Base-by-base conservation (phyloP, 2,329 filamentous ascomycete species). In the Aspergillus ustus region DNA sequence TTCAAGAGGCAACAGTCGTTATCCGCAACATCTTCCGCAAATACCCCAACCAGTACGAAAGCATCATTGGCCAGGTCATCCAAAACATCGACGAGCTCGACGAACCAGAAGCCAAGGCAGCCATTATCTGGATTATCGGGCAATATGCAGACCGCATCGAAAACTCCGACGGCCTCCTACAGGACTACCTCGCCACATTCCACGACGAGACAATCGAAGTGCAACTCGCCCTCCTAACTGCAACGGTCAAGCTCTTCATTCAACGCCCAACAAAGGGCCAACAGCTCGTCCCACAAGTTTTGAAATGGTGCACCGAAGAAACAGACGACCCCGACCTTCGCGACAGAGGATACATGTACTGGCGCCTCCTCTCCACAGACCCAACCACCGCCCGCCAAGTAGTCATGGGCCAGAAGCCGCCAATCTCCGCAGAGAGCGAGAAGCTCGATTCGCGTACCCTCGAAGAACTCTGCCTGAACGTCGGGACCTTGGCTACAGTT, bases 11-110 rank as follows among this genome's bases (percentile, higher is more conserved):
- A 17, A 99, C 95, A 0, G 95, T 99, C 5, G 95, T 99, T 28
- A 99, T 99, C 73, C 91, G 93, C 68, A 99, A 99, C 77, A 99
- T 99, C 72, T 99, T 99, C 85, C 90, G 95, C 69, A 98, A 98
- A 80, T 99, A 99, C 72, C 95, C 95, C 8, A 97, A 99, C 75
- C 92, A 97, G 75, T 99, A 99, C 78, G 95, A 99, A 78, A 94
- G 91, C 63, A 98, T 99, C 76, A 99, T 99, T 72, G 90, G 91
- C 54, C 96, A 93, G 1, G 84, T 99, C 0, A 98, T 96, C 79
- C 93, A 97, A 75, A 94, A 99, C 71, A 87, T 99, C 25, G 95
- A 99, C 78, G 96, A 93, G 4, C 82, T 99, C 52, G 95, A 99
- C 75, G 95, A 99, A 76, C 94, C 95, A 2, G 95, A 99, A 78